Evolutionary conservation across 1,139 yeast genomes (phyloP).

Genomic region (Suhomyces kunorum): DNA sequence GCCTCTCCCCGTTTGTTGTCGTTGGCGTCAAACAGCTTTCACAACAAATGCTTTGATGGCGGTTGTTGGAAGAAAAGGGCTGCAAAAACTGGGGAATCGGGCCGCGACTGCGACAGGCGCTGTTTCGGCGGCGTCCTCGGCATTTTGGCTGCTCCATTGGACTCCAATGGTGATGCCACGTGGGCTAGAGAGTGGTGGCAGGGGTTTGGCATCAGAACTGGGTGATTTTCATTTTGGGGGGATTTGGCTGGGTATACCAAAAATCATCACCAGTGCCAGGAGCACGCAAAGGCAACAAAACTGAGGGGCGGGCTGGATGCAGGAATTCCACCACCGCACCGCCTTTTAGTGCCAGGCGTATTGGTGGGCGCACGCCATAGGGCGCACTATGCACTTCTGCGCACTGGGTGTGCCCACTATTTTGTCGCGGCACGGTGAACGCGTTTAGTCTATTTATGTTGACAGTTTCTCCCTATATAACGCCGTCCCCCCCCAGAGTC

Average conservation of each 20-base stretch:
- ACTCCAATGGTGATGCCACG: too few relatives aligned
- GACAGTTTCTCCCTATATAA: constrained; percentile 7
- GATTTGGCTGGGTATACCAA: constrained; percentile 19
- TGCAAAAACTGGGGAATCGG: constrained; percentile 5
- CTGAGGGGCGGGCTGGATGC: constrained; percentile 9
- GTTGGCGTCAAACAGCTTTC: constrained; percentile 2
- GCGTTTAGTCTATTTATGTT: constrained; percentile 14
- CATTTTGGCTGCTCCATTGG: too few relatives aligned
- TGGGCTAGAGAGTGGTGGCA: too few relatives aligned
- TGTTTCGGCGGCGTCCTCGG: too few relatives aligned
- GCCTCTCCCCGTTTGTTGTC: background rate
- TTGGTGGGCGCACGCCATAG: too few relatives aligned
- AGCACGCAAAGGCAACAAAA: constrained; percentile 9
- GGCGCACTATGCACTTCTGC: background rate
- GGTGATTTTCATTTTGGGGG: constrained; percentile 14
- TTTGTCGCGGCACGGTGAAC: too few relatives aligned
- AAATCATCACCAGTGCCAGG: constrained; percentile 13
- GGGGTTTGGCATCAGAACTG: background rate
- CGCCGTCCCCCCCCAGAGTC: background rate
- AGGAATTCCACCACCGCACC: too few relatives aligned
- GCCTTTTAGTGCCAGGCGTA: too few relatives aligned
- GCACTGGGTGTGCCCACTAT: too few relatives aligned
- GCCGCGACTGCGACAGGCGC: too few relatives aligned
- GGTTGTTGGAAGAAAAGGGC: too few relatives aligned
- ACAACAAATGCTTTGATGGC: too few relatives aligned